These are phyloP conservation scores for Phoma sp. DNA, from an alignment of 2,329 filamentous ascomycete genomes.

Conservation along the genomic window DNA sequence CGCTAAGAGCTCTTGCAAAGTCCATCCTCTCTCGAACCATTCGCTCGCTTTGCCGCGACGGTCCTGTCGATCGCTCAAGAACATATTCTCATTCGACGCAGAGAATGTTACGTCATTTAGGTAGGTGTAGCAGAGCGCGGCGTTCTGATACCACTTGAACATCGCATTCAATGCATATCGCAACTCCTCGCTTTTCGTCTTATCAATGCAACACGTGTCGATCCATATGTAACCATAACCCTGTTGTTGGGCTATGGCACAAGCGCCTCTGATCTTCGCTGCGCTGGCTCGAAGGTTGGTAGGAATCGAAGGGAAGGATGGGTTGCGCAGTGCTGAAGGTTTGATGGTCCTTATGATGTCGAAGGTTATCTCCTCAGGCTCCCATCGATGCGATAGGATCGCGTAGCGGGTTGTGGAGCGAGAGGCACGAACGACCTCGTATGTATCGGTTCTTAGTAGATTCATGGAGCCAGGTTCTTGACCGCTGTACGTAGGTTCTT, in stretches of 20 bases:
- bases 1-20: slow-evolving; percentile 19
- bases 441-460: neutral
- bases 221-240: slow-evolving; percentile 7
- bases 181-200: too few species aligned
- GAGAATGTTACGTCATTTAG: slow-evolving; percentile 1
- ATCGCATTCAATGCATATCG: slow-evolving; percentile 3
- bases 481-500: neutral
- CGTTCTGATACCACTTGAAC: slow-evolving; percentile 14
- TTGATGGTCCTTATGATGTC: neutral
- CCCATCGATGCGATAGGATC: slow-evolving; percentile 2
- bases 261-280: neutral
- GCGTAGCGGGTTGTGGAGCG: neutral
- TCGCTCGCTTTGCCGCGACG: neutral
- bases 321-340: neutral
- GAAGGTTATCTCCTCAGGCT: neutral
- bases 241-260: slow-evolving; percentile 3
- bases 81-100: neutral
- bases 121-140: slow-evolving; percentile 14
- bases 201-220: slow-evolving; percentile 2
- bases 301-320: neutral
- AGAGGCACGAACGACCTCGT: neutral
- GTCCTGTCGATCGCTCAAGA: neutral
- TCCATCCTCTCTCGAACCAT: slow-evolving; percentile 21
- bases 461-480: neutral
- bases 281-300: neutral